Percentiles rank a stretch among this genome's conserved stretches.
Evolutionary conservation across 352 stramenopile species (phyloP).

Genomic region (Globisporangium echinulatum): DNA sequence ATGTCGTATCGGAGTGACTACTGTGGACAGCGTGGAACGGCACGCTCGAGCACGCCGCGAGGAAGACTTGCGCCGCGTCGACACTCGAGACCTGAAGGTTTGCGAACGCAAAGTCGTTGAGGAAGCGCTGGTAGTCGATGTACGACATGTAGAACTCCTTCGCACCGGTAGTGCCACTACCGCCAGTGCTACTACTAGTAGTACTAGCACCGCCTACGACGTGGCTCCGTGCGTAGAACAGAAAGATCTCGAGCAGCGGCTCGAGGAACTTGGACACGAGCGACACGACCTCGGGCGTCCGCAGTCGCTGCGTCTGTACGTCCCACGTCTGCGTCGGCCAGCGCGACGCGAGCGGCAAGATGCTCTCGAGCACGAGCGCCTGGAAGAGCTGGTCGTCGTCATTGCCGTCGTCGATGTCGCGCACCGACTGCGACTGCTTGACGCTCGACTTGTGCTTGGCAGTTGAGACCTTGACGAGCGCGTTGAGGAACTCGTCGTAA

Average conservation of each 20-base stretch:
- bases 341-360: constrained; percentile 47
- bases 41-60: constrained; percentile 53
- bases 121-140: constrained; percentile 60
- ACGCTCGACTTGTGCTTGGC: constrained; percentile 21
- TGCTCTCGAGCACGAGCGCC: constrained; percentile 44
- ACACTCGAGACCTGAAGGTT: constrained; percentile 67
- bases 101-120: constrained; percentile 69
- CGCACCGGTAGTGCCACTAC: constrained; percentile 13
- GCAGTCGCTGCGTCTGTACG: constrained; percentile 38
- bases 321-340: constrained; percentile 53
- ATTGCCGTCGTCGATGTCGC: constrained; percentile 19
- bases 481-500: constrained; percentile 76
- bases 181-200: no score
- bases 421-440: constrained; percentile 16
- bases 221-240: constrained; percentile 70
- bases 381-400: constrained; percentile 55
- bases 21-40: constrained; percentile 36
- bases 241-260: constrained; percentile 61
- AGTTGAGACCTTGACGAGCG: constrained; percentile 58
- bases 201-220: constrained; percentile 17
- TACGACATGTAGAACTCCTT: constrained; percentile 74
- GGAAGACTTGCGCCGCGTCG: constrained; percentile 60
- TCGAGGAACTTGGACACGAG: constrained; percentile 69
- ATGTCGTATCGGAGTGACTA: constrained; percentile 1
- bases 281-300: constrained; percentile 38